Conservation (phyloP, 352 stramenopile species). For the Halophytophthora batemanensis region DNA sequence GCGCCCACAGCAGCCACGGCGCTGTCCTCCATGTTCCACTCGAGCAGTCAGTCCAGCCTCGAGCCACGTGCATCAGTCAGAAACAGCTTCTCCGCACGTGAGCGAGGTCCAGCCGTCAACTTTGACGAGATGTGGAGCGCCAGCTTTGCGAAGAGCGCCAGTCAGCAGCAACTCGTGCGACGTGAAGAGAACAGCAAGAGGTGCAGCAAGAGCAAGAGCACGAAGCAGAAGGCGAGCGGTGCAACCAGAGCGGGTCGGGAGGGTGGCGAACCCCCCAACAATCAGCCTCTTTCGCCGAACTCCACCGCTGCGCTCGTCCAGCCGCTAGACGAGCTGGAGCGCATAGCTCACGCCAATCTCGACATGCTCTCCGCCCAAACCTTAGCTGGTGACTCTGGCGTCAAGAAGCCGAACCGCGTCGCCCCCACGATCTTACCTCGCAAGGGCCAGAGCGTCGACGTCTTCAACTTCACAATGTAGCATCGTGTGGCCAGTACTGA, state of each 20-base stretch:
- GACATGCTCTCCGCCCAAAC: constrained; percentile 25
- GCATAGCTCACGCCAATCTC: constrained; percentile 26
- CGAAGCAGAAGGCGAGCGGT: constrained; percentile 18
- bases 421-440: constrained; percentile 29
- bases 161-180: constrained; percentile 12
- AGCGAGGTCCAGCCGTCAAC: constrained; percentile 21
- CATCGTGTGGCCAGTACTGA: background rate
- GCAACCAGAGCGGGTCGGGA: constrained; percentile 4
- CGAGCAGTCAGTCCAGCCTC: constrained; percentile 38
- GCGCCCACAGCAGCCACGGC: constrained; percentile 19
- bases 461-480: constrained; percentile 32
- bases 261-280: constrained; percentile 3
- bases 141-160: constrained; percentile 25
- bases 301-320: constrained; percentile 1
- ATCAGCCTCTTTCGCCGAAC: background rate
- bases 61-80: constrained; percentile 4
- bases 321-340: constrained; percentile 24
- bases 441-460: constrained; percentile 25
- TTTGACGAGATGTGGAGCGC: constrained; percentile 72
- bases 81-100: constrained; percentile 17
- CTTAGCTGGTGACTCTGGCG: constrained; percentile 4
- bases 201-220: too few species aligned
- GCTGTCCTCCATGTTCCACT: constrained; percentile 27
- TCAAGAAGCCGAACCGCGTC: constrained; percentile 36
- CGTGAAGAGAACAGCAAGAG: background rate